Percentiles rank a stretch among this genome's conserved stretches.
These are phyloP conservation scores for Picochlorum costavermella DNA, from an alignment of 139 green algal species.

Conservation along the genomic window DNA sequence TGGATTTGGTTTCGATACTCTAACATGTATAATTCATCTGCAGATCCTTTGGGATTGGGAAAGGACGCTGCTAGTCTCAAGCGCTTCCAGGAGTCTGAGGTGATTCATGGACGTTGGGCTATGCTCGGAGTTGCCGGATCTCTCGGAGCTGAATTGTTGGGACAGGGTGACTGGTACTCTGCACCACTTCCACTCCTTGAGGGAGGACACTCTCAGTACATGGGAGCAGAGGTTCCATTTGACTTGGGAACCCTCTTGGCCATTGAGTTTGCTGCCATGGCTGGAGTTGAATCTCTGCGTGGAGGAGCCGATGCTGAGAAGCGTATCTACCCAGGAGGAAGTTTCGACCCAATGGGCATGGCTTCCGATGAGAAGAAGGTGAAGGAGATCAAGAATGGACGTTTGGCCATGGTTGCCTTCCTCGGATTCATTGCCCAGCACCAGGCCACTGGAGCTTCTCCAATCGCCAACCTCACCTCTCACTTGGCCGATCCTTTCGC, in stretches of 20 bases:
- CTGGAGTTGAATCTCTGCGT: constrained; percentile 56
- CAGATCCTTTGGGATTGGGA: constrained; percentile 16
- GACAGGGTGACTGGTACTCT: constrained; percentile 54
- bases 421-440: constrained; percentile 70
- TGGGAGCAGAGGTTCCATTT: constrained; percentile 69
- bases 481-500: constrained; percentile 33
- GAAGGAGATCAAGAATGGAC: constrained; percentile 92
- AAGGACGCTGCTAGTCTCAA: constrained; percentile 17
- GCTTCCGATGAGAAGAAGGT: constrained; percentile 74
- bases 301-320: constrained; percentile 51
- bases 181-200: constrained; percentile 65
- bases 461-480: constrained; percentile 27
- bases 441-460: constrained; percentile 63
- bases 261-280: constrained; percentile 61
- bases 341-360: constrained; percentile 82
- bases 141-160: constrained; percentile 39
- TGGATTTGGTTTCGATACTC: too few species aligned
- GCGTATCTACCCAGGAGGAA: constrained; percentile 73
- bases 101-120: constrained; percentile 47
- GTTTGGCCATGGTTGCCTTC: constrained; percentile 64
- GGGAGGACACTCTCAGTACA: constrained; percentile 63
- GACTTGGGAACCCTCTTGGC: constrained; percentile 65
- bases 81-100: constrained; percentile 51
- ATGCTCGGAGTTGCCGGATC: constrained; percentile 27
- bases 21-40: neutral